Conservation (phyloP, 176 grass and related monocot species). For the Ensete ventricosum region DNA sequence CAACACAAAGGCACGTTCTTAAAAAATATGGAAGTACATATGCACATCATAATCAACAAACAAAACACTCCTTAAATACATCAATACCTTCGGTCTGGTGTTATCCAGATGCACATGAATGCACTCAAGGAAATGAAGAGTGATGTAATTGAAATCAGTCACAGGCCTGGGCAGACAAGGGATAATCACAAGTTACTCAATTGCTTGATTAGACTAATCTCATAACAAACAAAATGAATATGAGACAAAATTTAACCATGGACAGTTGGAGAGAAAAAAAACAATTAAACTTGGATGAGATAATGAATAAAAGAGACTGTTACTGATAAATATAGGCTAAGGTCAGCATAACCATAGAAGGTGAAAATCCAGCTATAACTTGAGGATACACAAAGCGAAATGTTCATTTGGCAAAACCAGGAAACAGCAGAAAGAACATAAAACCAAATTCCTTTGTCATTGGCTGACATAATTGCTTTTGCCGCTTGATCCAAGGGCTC, state of each 20-base stretch:
- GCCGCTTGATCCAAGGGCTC: too few relatives aligned
- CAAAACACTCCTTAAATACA: conserved; percentile 1
- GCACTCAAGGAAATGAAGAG: conserved; percentile 78
- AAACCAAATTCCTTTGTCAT: too few relatives aligned
- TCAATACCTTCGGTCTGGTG: conserved; percentile 51
- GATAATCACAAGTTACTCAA: conserved; percentile 11
- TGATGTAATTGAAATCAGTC: conserved; percentile 70
- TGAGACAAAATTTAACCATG: neutral
- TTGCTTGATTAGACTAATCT: neutral
- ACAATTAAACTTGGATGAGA: neutral
- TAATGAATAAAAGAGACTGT: neutral
- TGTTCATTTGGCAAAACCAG: neutral
- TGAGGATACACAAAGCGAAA: neutral
- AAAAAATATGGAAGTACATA: neutral
- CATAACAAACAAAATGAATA: neutral
- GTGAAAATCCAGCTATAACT: neutral
- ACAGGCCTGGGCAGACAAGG: conserved; percentile 46
- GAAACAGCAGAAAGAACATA: neutral
- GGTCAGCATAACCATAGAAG: neutral
- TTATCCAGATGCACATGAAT: conserved; percentile 78
- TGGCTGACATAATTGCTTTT: too few relatives aligned
- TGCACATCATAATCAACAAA: neutral
- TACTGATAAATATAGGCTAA: neutral
- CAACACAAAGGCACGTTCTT: neutral
- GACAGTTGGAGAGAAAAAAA: neutral